A percentile compares a stretch with the other conserved stretches of the same genome.
Evolutionary conservation across 805 yeast species (phyloP).

Genomic region (Yarrowia divulgata): DNA sequence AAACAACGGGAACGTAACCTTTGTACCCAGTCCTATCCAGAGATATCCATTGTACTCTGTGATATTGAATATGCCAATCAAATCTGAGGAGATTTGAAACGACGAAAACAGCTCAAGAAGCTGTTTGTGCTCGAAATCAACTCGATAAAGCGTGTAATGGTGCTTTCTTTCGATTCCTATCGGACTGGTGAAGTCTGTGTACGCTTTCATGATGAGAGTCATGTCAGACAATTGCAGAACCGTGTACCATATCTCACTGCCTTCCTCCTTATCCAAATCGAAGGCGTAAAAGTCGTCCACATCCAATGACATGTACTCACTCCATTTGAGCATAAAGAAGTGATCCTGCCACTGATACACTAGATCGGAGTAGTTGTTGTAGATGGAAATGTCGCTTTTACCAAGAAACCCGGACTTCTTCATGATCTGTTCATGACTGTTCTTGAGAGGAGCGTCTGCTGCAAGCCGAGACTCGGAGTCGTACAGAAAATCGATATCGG

Average conservation of each 20-base stretch:
- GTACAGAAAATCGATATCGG: slow-evolving; percentile 2
- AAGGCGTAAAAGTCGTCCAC: neutral
- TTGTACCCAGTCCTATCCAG: slow-evolving; percentile 10
- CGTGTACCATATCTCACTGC: slow-evolving; percentile 5
- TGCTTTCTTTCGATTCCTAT: slow-evolving; percentile 10
- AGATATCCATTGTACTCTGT: slow-evolving; percentile 12
- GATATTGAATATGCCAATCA: slow-evolving; percentile 15
- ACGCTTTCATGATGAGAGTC: slow-evolving; percentile 14
- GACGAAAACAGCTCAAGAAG: neutral
- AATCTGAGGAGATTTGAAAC: slow-evolving; percentile 2
- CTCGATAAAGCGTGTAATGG: neutral
- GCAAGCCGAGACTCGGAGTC: neutral
- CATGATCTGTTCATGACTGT: neutral
- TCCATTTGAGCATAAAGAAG: slow-evolving; percentile 2
- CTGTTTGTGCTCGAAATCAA: neutral
- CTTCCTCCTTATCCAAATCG: neutral
- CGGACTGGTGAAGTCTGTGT: slow-evolving; percentile 11
- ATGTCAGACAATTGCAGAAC: neutral
- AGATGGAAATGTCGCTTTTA: neutral
- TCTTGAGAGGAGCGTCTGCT: neutral
- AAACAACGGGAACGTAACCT: slow-evolving; percentile 8
- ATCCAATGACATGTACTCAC: neutral
- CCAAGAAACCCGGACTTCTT: neutral
- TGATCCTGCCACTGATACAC: slow-evolving; percentile 14
- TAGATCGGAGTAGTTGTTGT: slow-evolving; percentile 15